Conservation (phyloP, 2,329 filamentous ascomycete species). For the Rhynchosporium agropyri region DNA sequence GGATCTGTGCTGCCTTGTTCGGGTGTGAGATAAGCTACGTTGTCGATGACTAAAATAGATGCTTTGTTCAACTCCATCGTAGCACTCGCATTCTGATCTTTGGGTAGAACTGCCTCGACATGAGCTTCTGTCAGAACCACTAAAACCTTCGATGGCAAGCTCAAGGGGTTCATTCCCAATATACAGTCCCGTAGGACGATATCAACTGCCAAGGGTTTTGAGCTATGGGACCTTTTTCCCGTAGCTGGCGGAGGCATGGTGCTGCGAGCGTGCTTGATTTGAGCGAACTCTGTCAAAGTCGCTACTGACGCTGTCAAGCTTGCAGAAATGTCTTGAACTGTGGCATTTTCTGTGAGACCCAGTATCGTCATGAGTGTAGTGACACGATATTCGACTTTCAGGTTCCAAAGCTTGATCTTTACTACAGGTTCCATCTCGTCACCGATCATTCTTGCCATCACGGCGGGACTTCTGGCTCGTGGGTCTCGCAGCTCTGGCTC, state of each 20-base stretch:
- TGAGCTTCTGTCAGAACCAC: constrained; percentile 79
- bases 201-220: constrained; percentile 68
- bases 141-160: constrained; percentile 73
- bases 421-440: constrained; percentile 92
- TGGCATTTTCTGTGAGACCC: constrained; percentile 67
- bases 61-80: constrained; percentile 75
- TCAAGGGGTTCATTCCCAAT: constrained; percentile 81
- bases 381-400: constrained; percentile 87
- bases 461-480: constrained; percentile 56
- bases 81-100: constrained; percentile 64
- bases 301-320: constrained; percentile 79
- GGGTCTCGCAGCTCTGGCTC: constrained; percentile 37
- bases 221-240: constrained; percentile 23
- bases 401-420: constrained; percentile 82
- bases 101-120: constrained; percentile 67
- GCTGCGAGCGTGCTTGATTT: constrained; percentile 44
- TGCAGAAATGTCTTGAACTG: constrained; percentile 72
- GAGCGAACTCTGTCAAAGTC: constrained; percentile 69
- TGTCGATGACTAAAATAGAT: constrained; percentile 81
- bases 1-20: constrained; percentile 22
- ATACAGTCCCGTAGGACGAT: constrained; percentile 80
- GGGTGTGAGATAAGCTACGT: constrained; percentile 54
- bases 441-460: constrained; percentile 89
- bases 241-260: constrained; percentile 19
- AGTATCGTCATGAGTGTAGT: constrained; percentile 80